Conservation (phyloP, 805 yeast species). For the Ogataea degrootiae region DNA sequence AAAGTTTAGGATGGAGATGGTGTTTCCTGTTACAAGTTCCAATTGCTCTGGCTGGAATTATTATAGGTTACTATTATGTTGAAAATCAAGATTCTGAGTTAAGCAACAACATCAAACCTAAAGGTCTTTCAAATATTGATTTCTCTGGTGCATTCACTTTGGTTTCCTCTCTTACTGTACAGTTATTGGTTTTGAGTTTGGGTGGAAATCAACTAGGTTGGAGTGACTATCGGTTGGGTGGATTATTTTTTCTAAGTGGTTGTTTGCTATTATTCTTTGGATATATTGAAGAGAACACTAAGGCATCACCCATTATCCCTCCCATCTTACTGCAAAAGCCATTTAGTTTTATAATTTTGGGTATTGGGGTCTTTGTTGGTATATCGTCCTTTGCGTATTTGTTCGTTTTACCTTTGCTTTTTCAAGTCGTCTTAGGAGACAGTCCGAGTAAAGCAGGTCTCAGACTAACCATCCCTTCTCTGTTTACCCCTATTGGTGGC, state of each 20-base stretch:
- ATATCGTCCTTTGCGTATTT: conserved; percentile 36
- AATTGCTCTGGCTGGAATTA: conserved; percentile 36
- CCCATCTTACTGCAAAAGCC: conserved; percentile 22
- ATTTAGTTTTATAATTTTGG: conserved; percentile 23
- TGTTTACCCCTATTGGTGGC: conserved; percentile 40
- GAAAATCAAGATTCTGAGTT: conserved; percentile 23
- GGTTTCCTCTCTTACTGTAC: conserved; percentile 10
- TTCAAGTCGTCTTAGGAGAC: conserved; percentile 38
- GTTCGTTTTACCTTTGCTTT: conserved; percentile 38
- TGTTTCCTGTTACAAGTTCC: conserved; percentile 48
- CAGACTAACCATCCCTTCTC: conserved; percentile 36
- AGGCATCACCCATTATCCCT: conserved; percentile 32
- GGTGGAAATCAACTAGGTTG: conserved; percentile 14
- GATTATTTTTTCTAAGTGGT: conserved; percentile 2
- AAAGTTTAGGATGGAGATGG: conserved; percentile 55
- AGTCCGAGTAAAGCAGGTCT: conserved; percentile 37
- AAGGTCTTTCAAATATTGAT: conserved; percentile 6
- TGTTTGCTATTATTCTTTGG: conserved; percentile 2
- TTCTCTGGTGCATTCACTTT: conserved; percentile 9
- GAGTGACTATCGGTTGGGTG: conserved; percentile 7
- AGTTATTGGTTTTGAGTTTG: conserved; percentile 8
- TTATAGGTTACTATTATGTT: conserved; percentile 32
- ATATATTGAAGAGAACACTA: conserved; percentile 6
- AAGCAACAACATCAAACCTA: neutral
- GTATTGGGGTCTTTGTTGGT: conserved; percentile 34